Percentiles rank a stretch among this genome's conserved stretches.
phyloP scores from a whole-genome alignment of 2,329 filamentous ascomycete genomes.

The Penicillium sp. region DNA sequence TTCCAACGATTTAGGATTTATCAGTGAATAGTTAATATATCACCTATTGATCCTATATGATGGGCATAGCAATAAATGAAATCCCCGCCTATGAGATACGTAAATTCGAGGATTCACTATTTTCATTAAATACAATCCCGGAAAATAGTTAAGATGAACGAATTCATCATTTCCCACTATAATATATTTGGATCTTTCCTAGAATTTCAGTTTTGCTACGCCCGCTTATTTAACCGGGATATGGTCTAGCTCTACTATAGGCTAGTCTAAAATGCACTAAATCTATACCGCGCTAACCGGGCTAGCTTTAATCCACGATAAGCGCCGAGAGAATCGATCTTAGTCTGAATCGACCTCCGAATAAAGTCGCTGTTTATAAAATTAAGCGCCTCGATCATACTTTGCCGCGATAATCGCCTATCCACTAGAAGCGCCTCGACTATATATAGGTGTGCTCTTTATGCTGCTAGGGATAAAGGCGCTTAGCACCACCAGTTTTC shows the following conservation, averaged over 20 bases:
- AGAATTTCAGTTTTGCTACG: too few relatives aligned
- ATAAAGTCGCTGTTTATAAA: not conserved
- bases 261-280: not conserved
- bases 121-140: not conserved
- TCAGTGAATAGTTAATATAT: not conserved
- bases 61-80: not conserved
- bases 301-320: not conserved
- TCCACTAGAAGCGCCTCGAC: not conserved
- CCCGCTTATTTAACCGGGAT: too few relatives aligned
- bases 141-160: not conserved
- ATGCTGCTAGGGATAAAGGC: not conserved
- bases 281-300: not conserved
- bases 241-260: too few relatives aligned
- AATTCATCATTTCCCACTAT: not conserved
- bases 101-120: not conserved
- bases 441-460: not conserved
- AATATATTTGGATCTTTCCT: not conserved
- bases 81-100: not conserved
- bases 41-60: not conserved
- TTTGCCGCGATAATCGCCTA: not conserved
- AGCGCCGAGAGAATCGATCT: not conserved
- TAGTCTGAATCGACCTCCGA: not conserved
- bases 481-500: not conserved
- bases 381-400: not conserved
- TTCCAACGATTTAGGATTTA: not conserved